These are phyloP conservation scores for Protostelium mycophagum DNA, from an alignment of 78 protist species.

Conservation along the genomic window DNA sequence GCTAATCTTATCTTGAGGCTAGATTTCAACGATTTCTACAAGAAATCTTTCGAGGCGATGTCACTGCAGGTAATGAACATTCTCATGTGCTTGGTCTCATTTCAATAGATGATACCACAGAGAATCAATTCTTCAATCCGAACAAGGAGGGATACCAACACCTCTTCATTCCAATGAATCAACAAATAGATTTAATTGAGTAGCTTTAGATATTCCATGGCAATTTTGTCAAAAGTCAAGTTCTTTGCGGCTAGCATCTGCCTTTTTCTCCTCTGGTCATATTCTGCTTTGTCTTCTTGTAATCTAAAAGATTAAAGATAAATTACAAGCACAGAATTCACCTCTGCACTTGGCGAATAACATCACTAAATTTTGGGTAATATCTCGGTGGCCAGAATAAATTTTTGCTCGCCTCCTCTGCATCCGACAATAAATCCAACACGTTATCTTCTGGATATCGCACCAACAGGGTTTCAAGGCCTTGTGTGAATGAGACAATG, in stretches of 20 bases:
- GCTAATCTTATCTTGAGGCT: not conserved
- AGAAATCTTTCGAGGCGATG: not conserved
- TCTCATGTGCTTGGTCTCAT: too few relatives aligned
- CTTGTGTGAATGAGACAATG: too few relatives aligned
- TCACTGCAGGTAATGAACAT: too few relatives aligned
- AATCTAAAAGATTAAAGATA: not conserved
- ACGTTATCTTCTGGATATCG: not conserved
- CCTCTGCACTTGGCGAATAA: not conserved
- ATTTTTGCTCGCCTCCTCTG: not conserved
- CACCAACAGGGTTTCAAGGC: not conserved
- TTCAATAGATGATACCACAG: too few relatives aligned
- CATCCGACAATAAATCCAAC: not conserved
- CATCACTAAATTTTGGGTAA: not conserved
- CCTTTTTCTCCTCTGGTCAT: not conserved
- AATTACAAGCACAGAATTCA: not conserved
- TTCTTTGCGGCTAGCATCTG: not conserved
- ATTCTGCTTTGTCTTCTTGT: not conserved
- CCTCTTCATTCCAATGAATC: too few relatives aligned
- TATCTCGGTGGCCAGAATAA: not conserved
- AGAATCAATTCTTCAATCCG: too few relatives aligned
- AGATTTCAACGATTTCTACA: conserved; percentile 5
- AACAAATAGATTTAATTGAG: too few relatives aligned
- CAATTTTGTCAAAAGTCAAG: not conserved
- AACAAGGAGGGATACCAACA: too few relatives aligned
- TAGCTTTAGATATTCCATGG: not conserved